Evolutionary conservation across 108 stramenopile species (phyloP), one percentile per base, ranked within the genome.

Genomic region (Bacterosira constricta): DNA sequence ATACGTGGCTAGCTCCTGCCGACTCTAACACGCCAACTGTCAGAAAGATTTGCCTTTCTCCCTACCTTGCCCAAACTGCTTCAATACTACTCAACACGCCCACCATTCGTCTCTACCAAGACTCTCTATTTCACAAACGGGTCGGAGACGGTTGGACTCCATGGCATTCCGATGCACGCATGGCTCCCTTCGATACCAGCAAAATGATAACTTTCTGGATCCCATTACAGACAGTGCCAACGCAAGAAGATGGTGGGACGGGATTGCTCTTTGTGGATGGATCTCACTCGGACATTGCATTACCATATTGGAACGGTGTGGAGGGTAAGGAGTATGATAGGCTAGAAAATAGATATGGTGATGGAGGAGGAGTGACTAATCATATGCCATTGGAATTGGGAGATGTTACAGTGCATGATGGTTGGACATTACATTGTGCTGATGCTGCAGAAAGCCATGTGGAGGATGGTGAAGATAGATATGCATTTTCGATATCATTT

Each of bases 121-220:
- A 92, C 71, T 85, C 94, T 12, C 11, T 92, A 4, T 95, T 95
- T 50, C 86, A 85, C 73, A 95, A 95, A 67, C 85, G 91, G 15
- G 29, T 63, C 4, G 71, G 67, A 5, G 94, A 92, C 68, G 94
- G 91, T 4, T 86, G 87, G 58, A 95, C 94, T 13, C 91, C 90
- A 5, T 95, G 90, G 90, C 94, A 95, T 60, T 85, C 83, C 12
- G 94, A 95, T 83, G 81, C 86, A 39, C 79, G 87, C 35, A 95
- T 95, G 94, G 86, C 94, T 4, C 94, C 86, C 11, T 95, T 95
- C 69, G 94, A 95, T 46, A 91, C 94, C 9, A 76, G 82, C 6
- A 76, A 88, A 39, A 85, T 95, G 85, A 79, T 95, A 8, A 90
- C 94, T 6, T 91, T 95, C 66, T 95, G 94, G 94, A 91, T 95